Evolutionary conservation across 805 yeast species (phyloP), one percentile per base, ranked within the genome.

Genomic region (Candida stauntonica): DNA sequence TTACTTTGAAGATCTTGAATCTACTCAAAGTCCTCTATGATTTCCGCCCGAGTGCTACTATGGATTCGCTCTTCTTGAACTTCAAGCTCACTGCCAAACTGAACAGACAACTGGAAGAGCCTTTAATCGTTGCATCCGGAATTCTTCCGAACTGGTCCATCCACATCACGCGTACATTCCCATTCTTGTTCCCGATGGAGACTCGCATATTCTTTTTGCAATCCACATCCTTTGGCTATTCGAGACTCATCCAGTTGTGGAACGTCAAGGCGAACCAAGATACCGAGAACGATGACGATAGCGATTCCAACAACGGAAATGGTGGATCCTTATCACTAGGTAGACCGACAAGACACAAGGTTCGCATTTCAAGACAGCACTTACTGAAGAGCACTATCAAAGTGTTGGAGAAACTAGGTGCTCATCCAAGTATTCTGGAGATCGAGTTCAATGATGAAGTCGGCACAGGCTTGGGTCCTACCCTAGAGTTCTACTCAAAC

Each of bases 381-480:
- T 59, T 91, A 18, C 67, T 93, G 34, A 78, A 79, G 45, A 81
- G 93, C 42, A 94, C 95, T 0, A 60, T 84, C 35, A 86, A 86
- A 52, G 83, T 89, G 2, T 64, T 93, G 60, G 81, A 78, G 31
- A 64, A 75, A 35, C 82, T 86, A 57, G 95, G 93, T 0, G 63
- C 84, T 0, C 72, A 81, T n/a, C 88, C 96, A 1, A 82, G 87
- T 20, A 67, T 85, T 5, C 63, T 91, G 17, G 98, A 91, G 51
- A 79, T 93, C 39, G 96, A 89, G 57, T 91, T 84, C 52, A 77
- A 72, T 46, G 88, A 82, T 47, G 99, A 91, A 58, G 96, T 73
- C 6, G 99, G 98, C n/a, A 81, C 96, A 0, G 99, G 99, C 0
- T 64, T 88, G 31, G 99, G 99, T 0, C 99, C 99, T 4, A 91